Base-by-base conservation (phyloP, 2,329 filamentous ascomycete genomes). In the Phyllachora maydis region DNA sequence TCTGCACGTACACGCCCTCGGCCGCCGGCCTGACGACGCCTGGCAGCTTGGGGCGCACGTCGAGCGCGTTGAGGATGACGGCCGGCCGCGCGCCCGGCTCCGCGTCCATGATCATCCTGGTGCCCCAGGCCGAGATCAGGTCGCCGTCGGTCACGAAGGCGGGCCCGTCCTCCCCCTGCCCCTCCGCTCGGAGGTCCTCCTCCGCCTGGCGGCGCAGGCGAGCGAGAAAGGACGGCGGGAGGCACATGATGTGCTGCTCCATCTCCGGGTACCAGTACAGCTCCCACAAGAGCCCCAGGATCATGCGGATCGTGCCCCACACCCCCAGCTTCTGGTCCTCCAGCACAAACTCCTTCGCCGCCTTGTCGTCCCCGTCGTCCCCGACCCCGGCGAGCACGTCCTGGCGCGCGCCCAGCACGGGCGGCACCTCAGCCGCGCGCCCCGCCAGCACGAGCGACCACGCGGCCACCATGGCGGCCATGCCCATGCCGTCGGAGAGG, bases 361-460 rank as follows among this genome's bases (percentile, higher is more conserved):
- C 34, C 4, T 33, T 23, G 9, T 30, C 32, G 4, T 32, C 29
- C 0, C 30, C 12, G 3, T n/a, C n/a, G n/a, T 25, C 27, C 16
- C 37, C 34, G 6, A 44, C 28, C 0, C 26, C 26, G 9, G 33
- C 31, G 12, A 56, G 30, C 3, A 44, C 37, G 23, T 59, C 54
- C 4, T 46, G 32, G 5, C n/a, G n/a, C n/a, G n/a, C n/a, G n/a
- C 36, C 44, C 1, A 38, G 29, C 3, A 55, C 27, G 3, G 42
- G 40, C 5, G 39, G 37, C 0, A 62, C 45, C 19, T 58, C 43
- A 8, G 37, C 34, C 14, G 54, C 50, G 3, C 43, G 37, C 1
- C 51, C 56, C 5, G 45, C 43, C 2, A 65, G 34, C 0, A 57
- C 46, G 1, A 47, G 36, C 0, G 43, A 53, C 59, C 59, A 65